These are phyloP conservation scores for Cucurbita ficifolia DNA, from an alignment of 306 rosid species.

Conservation along the genomic window DNA sequence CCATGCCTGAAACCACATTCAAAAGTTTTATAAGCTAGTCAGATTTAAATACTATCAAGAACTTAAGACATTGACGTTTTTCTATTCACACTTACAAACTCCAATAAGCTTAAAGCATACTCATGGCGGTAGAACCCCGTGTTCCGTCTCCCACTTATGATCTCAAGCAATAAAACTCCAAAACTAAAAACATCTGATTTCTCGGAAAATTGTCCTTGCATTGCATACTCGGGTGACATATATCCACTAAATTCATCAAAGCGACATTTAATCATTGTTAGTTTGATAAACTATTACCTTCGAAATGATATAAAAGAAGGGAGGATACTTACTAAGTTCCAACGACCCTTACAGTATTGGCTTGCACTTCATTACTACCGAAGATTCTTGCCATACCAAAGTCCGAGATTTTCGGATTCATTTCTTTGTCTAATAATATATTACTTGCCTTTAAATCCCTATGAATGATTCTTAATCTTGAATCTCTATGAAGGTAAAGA, in stretches of 20 bases:
- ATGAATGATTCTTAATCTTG: background rate
- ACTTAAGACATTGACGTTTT: background rate
- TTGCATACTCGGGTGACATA: background rate
- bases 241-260: background rate
- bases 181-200: conserved; percentile 1
- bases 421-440: background rate
- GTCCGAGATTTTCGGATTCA: background rate
- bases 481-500: background rate
- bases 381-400: conserved; percentile 2
- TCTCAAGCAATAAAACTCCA: conserved; percentile 1
- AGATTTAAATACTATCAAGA: background rate
- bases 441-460: background rate
- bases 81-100: background rate
- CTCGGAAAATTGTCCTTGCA: background rate
- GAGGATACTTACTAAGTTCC: conserved; percentile 5
- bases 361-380: background rate
- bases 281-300: background rate
- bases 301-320: background rate
- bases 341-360: background rate
- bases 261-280: background rate
- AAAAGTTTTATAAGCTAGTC: background rate
- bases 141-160: background rate
- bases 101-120: background rate
- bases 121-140: background rate
- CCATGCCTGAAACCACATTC: background rate